Percentiles rank a stretch among this genome's conserved stretches.
Evolutionary conservation across 495 filamentous ascomycete species (phyloP).

Genomic region (Penicillium turbatum): DNA sequence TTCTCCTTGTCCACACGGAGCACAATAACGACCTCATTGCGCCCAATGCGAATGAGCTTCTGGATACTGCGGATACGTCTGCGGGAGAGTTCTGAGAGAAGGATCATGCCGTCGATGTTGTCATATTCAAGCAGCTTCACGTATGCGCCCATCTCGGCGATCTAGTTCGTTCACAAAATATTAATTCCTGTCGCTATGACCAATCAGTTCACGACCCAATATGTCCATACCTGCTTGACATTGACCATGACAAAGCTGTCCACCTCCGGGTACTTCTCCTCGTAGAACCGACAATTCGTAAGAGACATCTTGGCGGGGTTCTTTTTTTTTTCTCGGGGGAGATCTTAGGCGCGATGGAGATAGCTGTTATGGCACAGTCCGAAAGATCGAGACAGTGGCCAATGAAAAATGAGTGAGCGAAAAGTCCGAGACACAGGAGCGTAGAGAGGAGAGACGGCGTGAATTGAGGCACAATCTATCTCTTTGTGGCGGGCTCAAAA

Average conservation of each 20-base stretch:
- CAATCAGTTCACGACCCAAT: neutral
- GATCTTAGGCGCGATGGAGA: constrained; percentile 13
- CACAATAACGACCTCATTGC: constrained; percentile 97
- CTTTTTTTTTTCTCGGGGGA: constrained; percentile 33
- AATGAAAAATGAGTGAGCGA: constrained; percentile 6
- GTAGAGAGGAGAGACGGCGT: constrained; percentile 12
- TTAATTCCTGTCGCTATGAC: constrained; percentile 1
- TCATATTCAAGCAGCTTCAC: constrained; percentile 99
- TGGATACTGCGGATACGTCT: constrained; percentile 97
- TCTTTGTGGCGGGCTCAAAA: constrained; percentile 48
- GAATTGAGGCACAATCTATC: constrained; percentile 34
- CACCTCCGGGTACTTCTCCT: constrained; percentile 96
- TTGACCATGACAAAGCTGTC: constrained; percentile 99
- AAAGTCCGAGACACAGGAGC: constrained; percentile 7
- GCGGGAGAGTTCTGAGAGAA: constrained; percentile 91
- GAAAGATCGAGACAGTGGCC: constrained; percentile 7
- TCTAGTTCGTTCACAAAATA: constrained; percentile 48
- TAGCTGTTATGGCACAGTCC: constrained; percentile 20
- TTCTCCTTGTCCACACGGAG: constrained; percentile 99
- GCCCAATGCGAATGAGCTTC: constrained; percentile 95
- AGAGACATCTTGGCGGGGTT: constrained; percentile 77
- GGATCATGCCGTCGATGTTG: constrained; percentile 99
- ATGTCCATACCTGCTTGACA: constrained; percentile 73
- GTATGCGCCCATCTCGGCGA: constrained; percentile 99
- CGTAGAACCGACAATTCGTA: constrained; percentile 98